A percentile compares a stretch with the other conserved stretches of the same genome.
phyloP scores from a whole-genome alignment of 179 eudicot species.

The Beta corolliflora region DNA sequence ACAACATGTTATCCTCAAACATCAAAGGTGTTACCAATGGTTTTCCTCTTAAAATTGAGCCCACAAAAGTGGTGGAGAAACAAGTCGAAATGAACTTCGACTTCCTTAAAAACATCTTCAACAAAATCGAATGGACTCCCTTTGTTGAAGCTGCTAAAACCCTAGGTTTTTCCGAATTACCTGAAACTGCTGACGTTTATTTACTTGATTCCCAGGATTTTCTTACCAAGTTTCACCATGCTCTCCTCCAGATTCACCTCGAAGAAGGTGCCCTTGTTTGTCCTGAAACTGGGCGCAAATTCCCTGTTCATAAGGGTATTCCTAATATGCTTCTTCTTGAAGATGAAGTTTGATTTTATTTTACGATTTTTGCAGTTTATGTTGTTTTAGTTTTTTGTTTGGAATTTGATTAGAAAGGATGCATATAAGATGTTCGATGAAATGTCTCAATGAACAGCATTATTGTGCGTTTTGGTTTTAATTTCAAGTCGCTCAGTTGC shows the following conservation, averaged over 20 bases:
- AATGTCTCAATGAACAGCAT: neutral
- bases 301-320: slow-evolving; percentile 72
- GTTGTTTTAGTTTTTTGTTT: neutral
- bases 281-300: slow-evolving; percentile 74
- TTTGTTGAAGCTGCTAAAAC: slow-evolving; percentile 55
- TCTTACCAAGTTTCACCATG: slow-evolving; percentile 63
- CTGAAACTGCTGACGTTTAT: slow-evolving; percentile 50
- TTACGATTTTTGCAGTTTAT: neutral
- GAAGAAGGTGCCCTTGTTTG: slow-evolving; percentile 81
- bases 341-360: slow-evolving; percentile 58
- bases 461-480: neutral
- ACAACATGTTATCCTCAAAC: slow-evolving; percentile 78
- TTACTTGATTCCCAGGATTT: slow-evolving; percentile 62
- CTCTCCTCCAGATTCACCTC: slow-evolving; percentile 68
- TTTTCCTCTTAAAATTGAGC: slow-evolving; percentile 64
- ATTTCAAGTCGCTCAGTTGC: neutral
- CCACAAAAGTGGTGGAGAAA: slow-evolving; percentile 48
- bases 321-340: slow-evolving; percentile 87
- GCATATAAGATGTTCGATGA: neutral
- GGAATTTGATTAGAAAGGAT: neutral
- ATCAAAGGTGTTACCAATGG: slow-evolving; percentile 75
- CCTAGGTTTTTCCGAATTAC: slow-evolving; percentile 64
- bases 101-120: slow-evolving; percentile 63
- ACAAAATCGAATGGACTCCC: slow-evolving; percentile 62
- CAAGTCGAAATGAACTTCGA: slow-evolving; percentile 59